Conservation (phyloP, 495 filamentous ascomycete species). For the Echria macrotheca region DNA sequence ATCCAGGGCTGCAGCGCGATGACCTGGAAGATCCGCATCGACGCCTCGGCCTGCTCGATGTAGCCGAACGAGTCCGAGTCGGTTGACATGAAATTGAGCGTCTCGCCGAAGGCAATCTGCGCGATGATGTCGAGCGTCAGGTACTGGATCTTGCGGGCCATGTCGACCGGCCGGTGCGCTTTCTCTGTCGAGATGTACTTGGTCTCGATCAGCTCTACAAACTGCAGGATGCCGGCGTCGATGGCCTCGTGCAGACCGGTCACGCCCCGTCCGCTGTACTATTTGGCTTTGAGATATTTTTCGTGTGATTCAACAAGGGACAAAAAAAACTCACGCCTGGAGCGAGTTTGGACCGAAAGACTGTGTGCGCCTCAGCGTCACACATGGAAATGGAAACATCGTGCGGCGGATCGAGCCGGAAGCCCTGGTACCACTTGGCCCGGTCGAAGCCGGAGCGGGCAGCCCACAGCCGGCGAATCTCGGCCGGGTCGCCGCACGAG, state of each 20-base stretch:
- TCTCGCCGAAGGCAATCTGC: constrained; percentile 29
- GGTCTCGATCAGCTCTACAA: constrained; percentile 37
- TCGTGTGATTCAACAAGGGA: constrained; percentile 15
- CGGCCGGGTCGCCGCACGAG: constrained; percentile 1
- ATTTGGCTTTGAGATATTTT: constrained; percentile 25
- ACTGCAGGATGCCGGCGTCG: constrained; percentile 32
- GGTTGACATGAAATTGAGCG: constrained; percentile 30
- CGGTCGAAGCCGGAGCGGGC: constrained; percentile 5
- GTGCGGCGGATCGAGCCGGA: constrained; percentile 10
- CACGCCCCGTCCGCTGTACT: constrained; percentile 26
- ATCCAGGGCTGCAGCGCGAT: constrained; percentile 3
- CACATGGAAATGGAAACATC: constrained; percentile 6
- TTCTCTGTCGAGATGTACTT: constrained; percentile 40
- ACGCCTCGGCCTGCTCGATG: constrained; percentile 17
- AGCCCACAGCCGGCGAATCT: constrained; percentile 1
- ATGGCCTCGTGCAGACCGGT: constrained; percentile 34
- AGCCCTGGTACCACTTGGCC: constrained; percentile 6
- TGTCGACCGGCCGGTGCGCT: constrained; percentile 36
- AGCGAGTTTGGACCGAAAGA: background rate
- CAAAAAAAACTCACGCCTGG: background rate
- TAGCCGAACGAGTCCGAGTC: constrained; percentile 30
- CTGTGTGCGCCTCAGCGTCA: background rate
- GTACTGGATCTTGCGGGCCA: constrained; percentile 35
- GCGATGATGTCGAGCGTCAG: constrained; percentile 41
- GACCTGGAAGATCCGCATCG: constrained; percentile 5